phyloP scores from a whole-genome alignment of 768 basidiomycete genomes.

The Pleurotus cornucopiae region DNA sequence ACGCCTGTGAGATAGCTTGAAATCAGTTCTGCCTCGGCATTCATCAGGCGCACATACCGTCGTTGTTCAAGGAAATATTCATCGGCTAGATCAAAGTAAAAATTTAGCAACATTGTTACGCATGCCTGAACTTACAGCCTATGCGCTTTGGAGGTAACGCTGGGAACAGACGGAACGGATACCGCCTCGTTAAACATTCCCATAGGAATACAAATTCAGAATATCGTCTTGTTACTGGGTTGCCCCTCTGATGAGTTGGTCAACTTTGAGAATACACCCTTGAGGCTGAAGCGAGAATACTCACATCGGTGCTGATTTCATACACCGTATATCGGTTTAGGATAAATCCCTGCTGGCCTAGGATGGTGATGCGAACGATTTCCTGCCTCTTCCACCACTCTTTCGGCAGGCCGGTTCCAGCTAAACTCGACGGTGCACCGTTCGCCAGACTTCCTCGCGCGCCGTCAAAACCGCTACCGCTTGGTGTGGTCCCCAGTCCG shows the following conservation, averaged over 20 bases:
- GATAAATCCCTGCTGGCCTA: conserved; percentile 91
- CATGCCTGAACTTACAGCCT: conserved; percentile 48
- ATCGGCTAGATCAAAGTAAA: conserved; percentile 51
- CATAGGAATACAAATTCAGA: conserved; percentile 91
- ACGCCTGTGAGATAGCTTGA: conserved; percentile 40
- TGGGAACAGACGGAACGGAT: conserved; percentile 91
- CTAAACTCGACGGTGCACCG: conserved; percentile 53
- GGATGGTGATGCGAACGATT: conserved; percentile 60
- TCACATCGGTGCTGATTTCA: conserved; percentile 71
- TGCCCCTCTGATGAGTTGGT: conserved; percentile 43
- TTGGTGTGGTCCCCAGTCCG: conserved; percentile 12
- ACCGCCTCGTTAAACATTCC: conserved; percentile 80
- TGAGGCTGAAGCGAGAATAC: conserved; percentile 20
- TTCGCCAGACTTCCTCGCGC: conserved; percentile 29
- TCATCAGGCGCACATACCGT: conserved; percentile 36
- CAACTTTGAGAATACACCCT: not conserved
- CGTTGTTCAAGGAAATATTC: conserved; percentile 89
- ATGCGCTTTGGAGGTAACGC: conserved; percentile 89
- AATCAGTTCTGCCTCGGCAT: no score
- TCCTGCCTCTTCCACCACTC: conserved; percentile 91
- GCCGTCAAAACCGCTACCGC: conserved; percentile 25
- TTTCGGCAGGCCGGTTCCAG: conserved; percentile 67
- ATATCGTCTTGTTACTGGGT: conserved; percentile 79
- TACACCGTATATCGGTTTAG: conserved; percentile 86
- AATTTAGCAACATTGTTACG: conserved; percentile 10